These are phyloP conservation scores for Eimeria falciformis DNA, from an alignment of 169 alveolate genomes.

Conservation along the genomic window DNA sequence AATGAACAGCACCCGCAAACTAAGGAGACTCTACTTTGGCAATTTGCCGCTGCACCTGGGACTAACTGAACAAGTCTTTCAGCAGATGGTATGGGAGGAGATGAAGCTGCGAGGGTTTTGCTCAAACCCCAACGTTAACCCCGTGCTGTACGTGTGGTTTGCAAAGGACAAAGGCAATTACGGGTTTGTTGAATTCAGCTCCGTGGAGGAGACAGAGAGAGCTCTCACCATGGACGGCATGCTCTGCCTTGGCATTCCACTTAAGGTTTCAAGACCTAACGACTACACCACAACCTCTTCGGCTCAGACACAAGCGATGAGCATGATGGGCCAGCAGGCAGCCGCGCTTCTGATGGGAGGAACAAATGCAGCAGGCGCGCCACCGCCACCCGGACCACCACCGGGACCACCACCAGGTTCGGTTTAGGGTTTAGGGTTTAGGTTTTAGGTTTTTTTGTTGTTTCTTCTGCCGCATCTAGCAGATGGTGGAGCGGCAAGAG, in stretches of 20 bases:
- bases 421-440: not conserved
- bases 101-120: constrained; percentile 91
- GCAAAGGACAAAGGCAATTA: constrained; percentile 95
- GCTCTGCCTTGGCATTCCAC: constrained; percentile 91
- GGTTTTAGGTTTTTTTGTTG: too few species aligned
- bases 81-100: constrained; percentile 91
- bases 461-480: not conserved
- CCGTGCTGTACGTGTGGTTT: constrained; percentile 94
- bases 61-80: constrained; percentile 91
- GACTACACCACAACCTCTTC: constrained; percentile 87
- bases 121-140: constrained; percentile 90
- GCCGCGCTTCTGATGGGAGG: constrained; percentile 75
- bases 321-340: constrained; percentile 79
- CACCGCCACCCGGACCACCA: constrained; percentile 68
- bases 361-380: constrained; percentile 34
- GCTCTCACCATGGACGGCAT: constrained; percentile 94
- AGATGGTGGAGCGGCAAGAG: not conserved
- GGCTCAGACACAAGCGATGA: constrained; percentile 77
- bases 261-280: constrained; percentile 93
- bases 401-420: constrained; percentile 69
- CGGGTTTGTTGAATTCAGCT: constrained; percentile 92
- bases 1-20: constrained; percentile 91
- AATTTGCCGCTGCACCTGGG: constrained; percentile 92
- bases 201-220: constrained; percentile 94
- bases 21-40: constrained; percentile 92